A percentile compares a stretch with the other conserved stretches of the same genome.
phyloP scores from a whole-genome alignment of 1,139 yeast species.

The Magnusiomyces fungicola region DNA sequence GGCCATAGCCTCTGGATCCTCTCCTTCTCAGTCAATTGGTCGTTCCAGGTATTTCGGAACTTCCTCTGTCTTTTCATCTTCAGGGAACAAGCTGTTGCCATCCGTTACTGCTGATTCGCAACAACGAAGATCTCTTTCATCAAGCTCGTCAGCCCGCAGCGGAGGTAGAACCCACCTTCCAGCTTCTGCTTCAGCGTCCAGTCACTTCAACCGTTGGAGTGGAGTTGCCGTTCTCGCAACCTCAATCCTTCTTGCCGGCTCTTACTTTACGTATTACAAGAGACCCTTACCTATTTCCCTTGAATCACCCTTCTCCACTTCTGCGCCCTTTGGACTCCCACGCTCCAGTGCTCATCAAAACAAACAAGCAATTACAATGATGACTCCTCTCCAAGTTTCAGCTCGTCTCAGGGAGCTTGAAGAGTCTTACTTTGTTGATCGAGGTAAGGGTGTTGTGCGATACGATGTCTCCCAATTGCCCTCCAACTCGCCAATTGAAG shows the following conservation, averaged over 20 bases:
- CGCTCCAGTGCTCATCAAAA: constrained; percentile 8
- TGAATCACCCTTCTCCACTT: constrained; percentile 12
- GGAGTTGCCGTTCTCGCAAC: constrained; percentile 13
- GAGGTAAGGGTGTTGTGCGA: constrained; percentile 88
- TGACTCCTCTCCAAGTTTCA: constrained; percentile 71
- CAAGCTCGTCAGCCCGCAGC: background rate
- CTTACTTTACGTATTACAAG: constrained; percentile 11
- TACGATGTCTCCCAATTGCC: constrained; percentile 88
- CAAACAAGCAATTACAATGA: constrained; percentile 26
- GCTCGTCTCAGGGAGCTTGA: constrained; percentile 62
- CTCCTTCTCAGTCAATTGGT: no score
- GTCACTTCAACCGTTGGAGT: constrained; percentile 3
- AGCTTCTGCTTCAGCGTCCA: constrained; percentile 4
- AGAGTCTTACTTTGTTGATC: constrained; percentile 69
- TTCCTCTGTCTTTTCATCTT: no score
- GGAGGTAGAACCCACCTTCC: background rate
- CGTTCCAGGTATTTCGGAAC: no score
- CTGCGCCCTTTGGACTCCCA: constrained; percentile 15
- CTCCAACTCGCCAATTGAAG: constrained; percentile 91
- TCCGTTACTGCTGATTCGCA: no score
- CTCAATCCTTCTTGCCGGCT: constrained; percentile 12
- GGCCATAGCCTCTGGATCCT: no score
- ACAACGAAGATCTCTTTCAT: background rate
- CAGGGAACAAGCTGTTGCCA: no score
- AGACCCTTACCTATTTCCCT: constrained; percentile 7